Conservation (phyloP, 306 rosid species). For the Prunus mira region DNA sequence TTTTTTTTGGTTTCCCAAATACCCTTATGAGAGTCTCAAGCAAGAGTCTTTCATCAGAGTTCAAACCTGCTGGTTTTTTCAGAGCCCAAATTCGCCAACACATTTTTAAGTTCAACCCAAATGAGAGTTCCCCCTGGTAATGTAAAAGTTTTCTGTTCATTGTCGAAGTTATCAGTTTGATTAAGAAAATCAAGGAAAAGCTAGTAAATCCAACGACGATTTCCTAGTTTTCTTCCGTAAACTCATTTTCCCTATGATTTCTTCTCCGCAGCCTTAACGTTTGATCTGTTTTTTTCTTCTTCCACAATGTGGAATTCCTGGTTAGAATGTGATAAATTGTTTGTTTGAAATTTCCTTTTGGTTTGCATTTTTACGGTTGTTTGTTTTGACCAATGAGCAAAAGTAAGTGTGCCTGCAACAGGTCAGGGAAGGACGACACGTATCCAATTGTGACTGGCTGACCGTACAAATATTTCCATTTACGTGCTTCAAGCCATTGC, state of each 20-base stretch:
- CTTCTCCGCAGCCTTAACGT: background rate
- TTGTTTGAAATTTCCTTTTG: constrained; percentile 10
- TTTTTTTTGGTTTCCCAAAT: constrained; percentile 32
- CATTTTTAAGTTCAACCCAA: constrained; percentile 28
- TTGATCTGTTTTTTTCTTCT: background rate
- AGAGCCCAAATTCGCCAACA: constrained; percentile 31
- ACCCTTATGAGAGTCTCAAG: constrained; percentile 28
- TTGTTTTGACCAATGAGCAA: constrained; percentile 3
- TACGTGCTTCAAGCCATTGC: constrained; percentile 1
- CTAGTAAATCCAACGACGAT: background rate
- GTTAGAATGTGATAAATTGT: background rate
- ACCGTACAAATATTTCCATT: background rate
- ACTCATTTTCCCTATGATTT: background rate
- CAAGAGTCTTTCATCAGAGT: constrained; percentile 23
- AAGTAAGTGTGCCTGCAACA: background rate
- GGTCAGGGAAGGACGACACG: background rate
- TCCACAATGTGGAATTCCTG: background rate
- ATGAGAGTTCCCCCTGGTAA: constrained; percentile 45
- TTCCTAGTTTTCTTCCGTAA: background rate
- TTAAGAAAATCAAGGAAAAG: background rate
- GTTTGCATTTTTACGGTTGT: background rate
- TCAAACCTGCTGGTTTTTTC: constrained; percentile 25
- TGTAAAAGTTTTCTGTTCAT: background rate
- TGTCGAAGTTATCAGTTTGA: background rate
- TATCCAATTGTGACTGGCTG: background rate